Conservation (phyloP, 257 asterid genomes). For the Vinca minor region DNA sequence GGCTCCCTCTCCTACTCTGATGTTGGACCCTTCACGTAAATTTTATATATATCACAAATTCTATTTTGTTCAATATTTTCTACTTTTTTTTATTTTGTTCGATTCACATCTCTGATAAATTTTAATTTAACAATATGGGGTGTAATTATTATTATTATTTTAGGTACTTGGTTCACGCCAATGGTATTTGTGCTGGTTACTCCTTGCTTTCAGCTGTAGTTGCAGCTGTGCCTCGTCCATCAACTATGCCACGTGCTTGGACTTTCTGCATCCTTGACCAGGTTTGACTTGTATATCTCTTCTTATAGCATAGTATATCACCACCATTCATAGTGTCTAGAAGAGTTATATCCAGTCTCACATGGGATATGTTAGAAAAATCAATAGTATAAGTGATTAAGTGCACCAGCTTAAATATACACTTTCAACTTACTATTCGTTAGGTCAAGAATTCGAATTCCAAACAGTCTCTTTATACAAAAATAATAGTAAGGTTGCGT, state of each 20-base stretch:
- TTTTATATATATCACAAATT: not conserved
- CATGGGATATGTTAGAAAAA: no score
- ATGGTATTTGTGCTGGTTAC: conserved; percentile 88
- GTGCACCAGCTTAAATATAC: no score
- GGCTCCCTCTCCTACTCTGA: conserved; percentile 74
- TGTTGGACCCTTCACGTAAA: conserved; percentile 68
- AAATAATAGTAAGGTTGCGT: no score
- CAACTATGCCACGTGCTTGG: conserved; percentile 74
- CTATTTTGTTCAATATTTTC: no score
- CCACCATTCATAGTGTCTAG: not conserved
- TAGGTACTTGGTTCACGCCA: conserved; percentile 81
- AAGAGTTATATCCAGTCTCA: no score
- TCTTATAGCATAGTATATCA: no score
- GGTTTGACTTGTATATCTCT: conserved; percentile 38
- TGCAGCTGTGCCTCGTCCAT: conserved; percentile 60
- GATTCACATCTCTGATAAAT: no score
- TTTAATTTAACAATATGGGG: no score
- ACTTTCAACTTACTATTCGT: no score
- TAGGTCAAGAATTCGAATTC: no score
- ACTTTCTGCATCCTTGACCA: conserved; percentile 81
- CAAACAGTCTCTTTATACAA: no score
- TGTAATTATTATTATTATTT: not conserved
- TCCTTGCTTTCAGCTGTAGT: conserved; percentile 77
- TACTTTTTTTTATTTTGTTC: not conserved
- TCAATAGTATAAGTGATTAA: no score